Evolutionary conservation across 306 rosid species (phyloP).

Genomic region (Fagus sylvatica): DNA sequence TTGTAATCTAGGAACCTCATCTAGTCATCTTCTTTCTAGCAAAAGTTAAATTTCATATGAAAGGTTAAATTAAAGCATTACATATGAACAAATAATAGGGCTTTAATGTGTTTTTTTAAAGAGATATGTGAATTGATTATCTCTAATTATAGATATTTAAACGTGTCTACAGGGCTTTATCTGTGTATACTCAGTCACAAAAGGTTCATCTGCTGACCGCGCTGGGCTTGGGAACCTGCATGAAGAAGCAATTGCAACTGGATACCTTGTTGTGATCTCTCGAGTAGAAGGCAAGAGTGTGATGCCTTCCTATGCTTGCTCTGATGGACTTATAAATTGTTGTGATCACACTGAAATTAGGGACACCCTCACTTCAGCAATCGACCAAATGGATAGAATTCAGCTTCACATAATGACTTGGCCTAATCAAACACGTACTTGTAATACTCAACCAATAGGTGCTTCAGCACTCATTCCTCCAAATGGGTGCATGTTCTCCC

Average conservation of each 20-base stretch:
- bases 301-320: constrained; percentile 41
- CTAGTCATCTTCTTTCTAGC: too few species aligned
- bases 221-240: constrained; percentile 37
- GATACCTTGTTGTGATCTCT: constrained; percentile 40
- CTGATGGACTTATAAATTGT: constrained; percentile 41
- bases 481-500: not conserved
- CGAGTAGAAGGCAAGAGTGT: constrained; percentile 45
- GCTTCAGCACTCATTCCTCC: constrained; percentile 25
- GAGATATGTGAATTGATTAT: too few species aligned
- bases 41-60: too few species aligned
- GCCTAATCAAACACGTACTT: constrained; percentile 28
- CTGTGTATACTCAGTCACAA: constrained; percentile 28
- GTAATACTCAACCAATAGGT: not conserved
- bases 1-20: too few species aligned
- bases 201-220: constrained; percentile 41
- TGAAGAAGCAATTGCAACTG: constrained; percentile 37
- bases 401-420: constrained; percentile 43
- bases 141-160: not conserved
- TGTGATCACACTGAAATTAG: constrained; percentile 43
- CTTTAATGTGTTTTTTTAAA: too few species aligned
- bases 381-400: constrained; percentile 36
- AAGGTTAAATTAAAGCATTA: too few species aligned
- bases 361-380: constrained; percentile 32
- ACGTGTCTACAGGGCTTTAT: constrained; percentile 40
- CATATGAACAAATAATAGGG: too few species aligned